Evolutionary conservation across 169 alveolate genomes (phyloP).

Genomic region (Babesia bigemina): DNA sequence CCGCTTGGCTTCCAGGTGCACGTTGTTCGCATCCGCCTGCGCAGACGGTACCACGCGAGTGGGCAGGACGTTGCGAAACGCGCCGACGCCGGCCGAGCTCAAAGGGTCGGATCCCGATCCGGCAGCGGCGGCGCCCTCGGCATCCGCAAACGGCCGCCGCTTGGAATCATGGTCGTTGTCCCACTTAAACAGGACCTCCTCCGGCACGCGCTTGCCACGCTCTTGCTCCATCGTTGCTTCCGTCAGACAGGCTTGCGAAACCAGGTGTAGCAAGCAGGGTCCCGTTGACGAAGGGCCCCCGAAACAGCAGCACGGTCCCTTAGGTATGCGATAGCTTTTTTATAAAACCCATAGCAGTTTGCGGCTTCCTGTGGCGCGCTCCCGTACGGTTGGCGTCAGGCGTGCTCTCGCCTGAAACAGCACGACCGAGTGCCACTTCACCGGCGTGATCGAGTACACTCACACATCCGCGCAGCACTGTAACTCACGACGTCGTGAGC

Average conservation of each 20-base stretch:
- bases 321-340: not conserved
- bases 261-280: too few relatives aligned
- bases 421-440: too few relatives aligned
- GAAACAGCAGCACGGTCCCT: not conserved
- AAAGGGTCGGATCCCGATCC: conserved; percentile 12
- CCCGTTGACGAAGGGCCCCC: not conserved
- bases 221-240: conserved; percentile 22
- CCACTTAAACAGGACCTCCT: conserved; percentile 67
- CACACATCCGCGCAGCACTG: too few relatives aligned
- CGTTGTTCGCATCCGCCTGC: not conserved
- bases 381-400: not conserved
- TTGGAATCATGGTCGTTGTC: conserved; percentile 20
- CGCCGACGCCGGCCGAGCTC: conserved; percentile 14
- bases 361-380: not conserved
- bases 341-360: not conserved
- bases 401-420: too few relatives aligned
- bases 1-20: conserved; percentile 27
- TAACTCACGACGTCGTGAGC: too few relatives aligned
- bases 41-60: conserved; percentile 19
- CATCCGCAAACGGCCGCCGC: conserved; percentile 1
- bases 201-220: conserved; percentile 13
- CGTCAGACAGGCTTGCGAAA: not conserved
- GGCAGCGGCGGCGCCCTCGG: not conserved
- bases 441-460: too few relatives aligned
- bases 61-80: not conserved